phyloP scores from a whole-genome alignment of 371 early-diverging fungal genomes.

The Amoeboaphelidium protococcarum region DNA sequence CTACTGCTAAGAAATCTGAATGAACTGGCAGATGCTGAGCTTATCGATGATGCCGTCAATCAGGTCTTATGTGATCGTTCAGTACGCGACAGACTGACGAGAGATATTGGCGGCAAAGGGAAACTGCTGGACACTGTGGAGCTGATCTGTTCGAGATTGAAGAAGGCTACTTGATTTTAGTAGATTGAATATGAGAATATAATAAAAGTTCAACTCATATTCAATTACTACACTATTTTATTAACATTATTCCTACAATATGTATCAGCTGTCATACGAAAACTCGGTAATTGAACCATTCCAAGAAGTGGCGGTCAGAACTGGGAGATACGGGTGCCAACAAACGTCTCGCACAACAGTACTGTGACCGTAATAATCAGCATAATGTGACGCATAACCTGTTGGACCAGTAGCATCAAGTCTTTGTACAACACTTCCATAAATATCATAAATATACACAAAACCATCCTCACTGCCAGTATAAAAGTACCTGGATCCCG shows the following conservation, averaged over 20 bases:
- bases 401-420: constrained; percentile 2
- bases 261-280: too few species aligned
- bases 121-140: too few species aligned
- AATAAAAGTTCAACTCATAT: too few species aligned
- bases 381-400: constrained; percentile 4
- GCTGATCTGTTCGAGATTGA: too few species aligned
- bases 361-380: not conserved
- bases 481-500: constrained; percentile 23
- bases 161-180: too few species aligned
- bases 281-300: too few species aligned
- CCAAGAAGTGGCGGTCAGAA: constrained; percentile 13
- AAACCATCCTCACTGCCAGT: constrained; percentile 26
- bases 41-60: constrained; percentile 64
- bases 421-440: constrained; percentile 1
- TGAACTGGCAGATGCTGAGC: constrained; percentile 31
- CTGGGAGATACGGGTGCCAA: constrained; percentile 26
- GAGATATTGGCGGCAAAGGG: constrained; percentile 69
- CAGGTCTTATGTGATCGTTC: constrained; percentile 22
- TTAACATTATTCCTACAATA: too few species aligned
- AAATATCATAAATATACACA: constrained; percentile 12
- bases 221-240: too few species aligned
- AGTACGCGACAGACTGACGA: constrained; percentile 31
- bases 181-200: too few species aligned
- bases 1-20: constrained; percentile 64
- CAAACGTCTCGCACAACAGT: constrained; percentile 24